A percentile compares a stretch with the other conserved stretches of the same genome.
Evolutionary conservation across 139 green algal genomes (phyloP).

Genomic region (Penium margaritaceum): DNA sequence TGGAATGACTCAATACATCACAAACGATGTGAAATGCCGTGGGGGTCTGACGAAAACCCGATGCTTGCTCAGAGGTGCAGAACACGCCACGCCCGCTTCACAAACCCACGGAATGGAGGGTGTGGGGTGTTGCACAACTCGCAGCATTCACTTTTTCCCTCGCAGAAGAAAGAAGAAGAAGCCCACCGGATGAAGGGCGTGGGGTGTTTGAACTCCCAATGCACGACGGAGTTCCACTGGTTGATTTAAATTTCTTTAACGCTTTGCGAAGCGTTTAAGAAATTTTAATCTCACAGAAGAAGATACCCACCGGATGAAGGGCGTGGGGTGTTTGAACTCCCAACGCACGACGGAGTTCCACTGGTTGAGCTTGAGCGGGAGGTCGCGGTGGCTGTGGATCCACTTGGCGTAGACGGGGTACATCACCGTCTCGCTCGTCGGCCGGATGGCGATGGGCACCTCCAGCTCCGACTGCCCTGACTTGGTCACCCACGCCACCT

Average conservation of each 20-base stretch:
- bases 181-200: conserved; percentile 91
- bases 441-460: conserved; percentile 90
- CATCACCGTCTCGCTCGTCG: conserved; percentile 95
- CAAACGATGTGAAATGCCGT: too few species aligned
- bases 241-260: too few species aligned
- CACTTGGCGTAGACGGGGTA: conserved; percentile 93
- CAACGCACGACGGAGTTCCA: conserved; percentile 96
- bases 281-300: not conserved
- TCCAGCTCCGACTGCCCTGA: conserved; percentile 81
- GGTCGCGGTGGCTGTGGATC: conserved; percentile 90
- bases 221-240: conserved; percentile 96
- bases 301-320: conserved; percentile 79
- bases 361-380: conserved; percentile 95
- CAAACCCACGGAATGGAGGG: not conserved
- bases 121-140: not conserved
- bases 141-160: not conserved
- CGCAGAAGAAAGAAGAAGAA: not conserved
- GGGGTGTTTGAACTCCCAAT: conserved; percentile 99
- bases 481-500: conserved; percentile 87
- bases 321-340: conserved; percentile 99
- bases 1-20: too few species aligned
- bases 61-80: too few species aligned
- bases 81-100: too few species aligned
- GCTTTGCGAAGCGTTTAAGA: too few species aligned
- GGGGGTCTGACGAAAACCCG: too few species aligned